phyloP scores from a whole-genome alignment of 129 eudicot species.

The Chrysanthemum seticuspe region DNA sequence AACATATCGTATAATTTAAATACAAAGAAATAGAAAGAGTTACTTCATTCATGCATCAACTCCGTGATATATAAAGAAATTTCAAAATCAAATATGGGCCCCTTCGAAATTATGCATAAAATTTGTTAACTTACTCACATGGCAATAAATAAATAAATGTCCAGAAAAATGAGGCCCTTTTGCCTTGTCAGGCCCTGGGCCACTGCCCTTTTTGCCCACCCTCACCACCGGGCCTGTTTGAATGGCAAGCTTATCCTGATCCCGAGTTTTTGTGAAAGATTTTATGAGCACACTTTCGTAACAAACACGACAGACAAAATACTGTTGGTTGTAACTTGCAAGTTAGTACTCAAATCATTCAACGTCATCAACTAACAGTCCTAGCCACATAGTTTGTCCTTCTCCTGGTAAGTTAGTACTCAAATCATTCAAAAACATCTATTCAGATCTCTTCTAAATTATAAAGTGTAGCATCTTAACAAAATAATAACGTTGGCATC shows the following conservation, averaged over 20 bases:
- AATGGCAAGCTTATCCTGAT: neutral
- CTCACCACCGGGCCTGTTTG: neutral
- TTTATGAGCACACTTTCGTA: neutral
- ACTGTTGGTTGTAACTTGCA: neutral
- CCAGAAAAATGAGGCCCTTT: too few relatives aligned
- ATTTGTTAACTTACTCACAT: too few relatives aligned
- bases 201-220: too few relatives aligned
- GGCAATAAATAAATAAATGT: too few relatives aligned
- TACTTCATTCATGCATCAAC: too few relatives aligned
- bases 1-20: too few relatives aligned
- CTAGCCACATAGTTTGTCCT: neutral
- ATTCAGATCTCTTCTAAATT: neutral
- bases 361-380: neutral
- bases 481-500: neutral
- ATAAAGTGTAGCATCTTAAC: constrained; percentile 1
- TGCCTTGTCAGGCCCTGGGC: too few relatives aligned
- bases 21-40: too few relatives aligned
- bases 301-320: constrained; percentile 8
- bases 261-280: neutral
- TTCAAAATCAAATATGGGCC: too few relatives aligned
- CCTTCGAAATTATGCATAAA: too few relatives aligned
- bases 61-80: too few relatives aligned
- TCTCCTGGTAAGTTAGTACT: neutral
- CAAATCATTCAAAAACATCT: neutral
- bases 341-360: neutral